Conservation (phyloP, 1,139 yeast species). For the Blastobotrys arbuscula region DNA sequence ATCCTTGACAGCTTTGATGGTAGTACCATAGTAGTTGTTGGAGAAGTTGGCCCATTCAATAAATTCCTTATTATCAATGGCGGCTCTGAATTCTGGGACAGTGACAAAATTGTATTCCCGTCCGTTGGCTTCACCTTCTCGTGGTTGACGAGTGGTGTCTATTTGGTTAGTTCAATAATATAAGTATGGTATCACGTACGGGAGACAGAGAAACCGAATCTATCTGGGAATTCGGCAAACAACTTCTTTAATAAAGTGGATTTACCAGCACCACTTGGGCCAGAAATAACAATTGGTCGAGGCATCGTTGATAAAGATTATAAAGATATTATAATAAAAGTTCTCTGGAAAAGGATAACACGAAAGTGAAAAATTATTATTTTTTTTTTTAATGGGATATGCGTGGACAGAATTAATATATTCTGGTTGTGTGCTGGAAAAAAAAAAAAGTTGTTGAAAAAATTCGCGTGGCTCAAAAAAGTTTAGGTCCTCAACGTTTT, state of each 20-base stretch:
- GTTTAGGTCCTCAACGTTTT: no score
- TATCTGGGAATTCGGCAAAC: slow-evolving; percentile 82
- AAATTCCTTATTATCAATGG: slow-evolving; percentile 70
- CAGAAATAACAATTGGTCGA: slow-evolving; percentile 91
- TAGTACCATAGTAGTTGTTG: slow-evolving; percentile 95
- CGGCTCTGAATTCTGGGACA: slow-evolving; percentile 68
- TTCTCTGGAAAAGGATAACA: background rate
- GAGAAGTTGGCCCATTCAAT: slow-evolving; percentile 98
- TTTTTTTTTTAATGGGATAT: background rate
- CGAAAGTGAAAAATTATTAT: background rate
- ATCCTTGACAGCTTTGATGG: slow-evolving; percentile 76
- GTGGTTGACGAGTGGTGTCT: slow-evolving; percentile 87
- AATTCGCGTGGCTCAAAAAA: no score
- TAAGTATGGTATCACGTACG: slow-evolving; percentile 27
- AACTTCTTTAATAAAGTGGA: slow-evolving; percentile 86
- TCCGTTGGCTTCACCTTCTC: slow-evolving; percentile 88
- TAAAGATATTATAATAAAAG: no score
- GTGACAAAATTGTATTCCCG: slow-evolving; percentile 81
- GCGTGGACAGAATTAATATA: no score
- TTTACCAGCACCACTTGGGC: slow-evolving; percentile 95
- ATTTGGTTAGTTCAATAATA: background rate
- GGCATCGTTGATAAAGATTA: slow-evolving; percentile 31
- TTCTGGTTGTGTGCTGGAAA: background rate
- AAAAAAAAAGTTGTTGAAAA: background rate
- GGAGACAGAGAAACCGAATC: slow-evolving; percentile 90